These are phyloP conservation scores for Evernia prunastri DNA, from an alignment of 495 filamentous ascomycete species.

Conservation along the genomic window DNA sequence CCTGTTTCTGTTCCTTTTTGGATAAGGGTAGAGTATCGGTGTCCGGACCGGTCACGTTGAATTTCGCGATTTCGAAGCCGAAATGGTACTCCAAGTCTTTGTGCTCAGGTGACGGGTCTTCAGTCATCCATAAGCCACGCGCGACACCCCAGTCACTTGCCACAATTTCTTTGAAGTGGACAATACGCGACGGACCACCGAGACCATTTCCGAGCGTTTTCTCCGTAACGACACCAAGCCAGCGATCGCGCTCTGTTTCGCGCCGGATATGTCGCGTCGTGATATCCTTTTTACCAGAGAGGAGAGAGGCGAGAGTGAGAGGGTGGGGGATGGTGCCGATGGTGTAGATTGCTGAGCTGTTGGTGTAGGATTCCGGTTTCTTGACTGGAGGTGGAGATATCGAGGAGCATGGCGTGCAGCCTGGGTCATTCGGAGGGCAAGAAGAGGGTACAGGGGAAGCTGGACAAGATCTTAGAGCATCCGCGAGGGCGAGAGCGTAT, in stretches of 20 bases:
- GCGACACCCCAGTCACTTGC: conserved; percentile 54
- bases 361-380: conserved; percentile 52
- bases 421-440: conserved; percentile 76
- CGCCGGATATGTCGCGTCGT: conserved; percentile 66
- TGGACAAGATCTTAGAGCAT: conserved; percentile 66
- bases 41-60: conserved; percentile 24
- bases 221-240: conserved; percentile 68
- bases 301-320: conserved; percentile 67
- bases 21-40: conserved; percentile 11
- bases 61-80: conserved; percentile 68
- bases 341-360: conserved; percentile 61
- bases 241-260: conserved; percentile 68
- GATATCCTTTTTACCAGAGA: conserved; percentile 46
- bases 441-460: conserved; percentile 60
- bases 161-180: conserved; percentile 75
- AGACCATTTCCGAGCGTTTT: conserved; percentile 56
- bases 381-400: conserved; percentile 49
- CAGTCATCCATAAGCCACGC: conserved; percentile 72
- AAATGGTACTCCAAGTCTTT: conserved; percentile 77
- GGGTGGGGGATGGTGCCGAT: conserved; percentile 88
- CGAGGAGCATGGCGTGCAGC: conserved; percentile 67
- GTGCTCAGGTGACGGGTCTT: conserved; percentile 52
- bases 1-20: conserved; percentile 34
- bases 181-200: conserved; percentile 54
- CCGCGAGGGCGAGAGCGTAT: conserved; percentile 63